These are phyloP conservation scores for Neospermospora avenae DNA, from an alignment of 2,329 filamentous ascomycete genomes.

Conservation along the genomic window DNA sequence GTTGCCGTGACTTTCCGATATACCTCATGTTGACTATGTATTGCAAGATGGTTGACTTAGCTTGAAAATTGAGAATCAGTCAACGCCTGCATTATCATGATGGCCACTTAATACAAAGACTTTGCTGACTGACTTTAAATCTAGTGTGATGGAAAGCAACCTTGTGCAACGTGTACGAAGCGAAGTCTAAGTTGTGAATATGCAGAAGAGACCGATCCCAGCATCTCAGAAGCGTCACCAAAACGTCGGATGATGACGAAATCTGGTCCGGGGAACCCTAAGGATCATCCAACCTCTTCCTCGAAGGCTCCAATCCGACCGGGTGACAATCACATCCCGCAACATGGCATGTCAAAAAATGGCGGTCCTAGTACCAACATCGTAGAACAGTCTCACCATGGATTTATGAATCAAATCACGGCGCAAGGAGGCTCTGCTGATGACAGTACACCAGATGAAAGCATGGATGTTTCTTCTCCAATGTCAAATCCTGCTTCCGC, in stretches of 20 bases:
- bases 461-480: neutral
- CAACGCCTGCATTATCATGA: neutral
- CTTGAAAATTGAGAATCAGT: too few relatives aligned
- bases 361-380: neutral
- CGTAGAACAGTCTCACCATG: neutral
- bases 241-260: conserved; percentile 29
- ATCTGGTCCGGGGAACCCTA: neutral
- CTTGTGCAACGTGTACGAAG: conserved; percentile 57
- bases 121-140: neutral
- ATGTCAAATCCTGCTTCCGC: conserved; percentile 34
- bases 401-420: neutral
- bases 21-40: too few relatives aligned
- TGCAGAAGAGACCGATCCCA: conserved; percentile 32
- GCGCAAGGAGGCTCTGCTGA: neutral
- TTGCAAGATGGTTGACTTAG: too few relatives aligned
- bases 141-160: conserved; percentile 38
- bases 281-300: neutral
- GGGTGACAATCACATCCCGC: neutral
- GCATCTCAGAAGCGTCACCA: conserved; percentile 31
- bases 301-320: neutral
- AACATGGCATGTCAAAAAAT: neutral
- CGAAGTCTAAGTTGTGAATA: conserved; percentile 47
- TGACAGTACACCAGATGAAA: neutral
- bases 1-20: too few relatives aligned
- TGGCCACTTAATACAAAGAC: neutral